Evolutionary conservation across 2,329 filamentous ascomycete species (phyloP), one percentile per base, ranked within the genome.

Genomic region (Colletotrichum lupini): DNA sequence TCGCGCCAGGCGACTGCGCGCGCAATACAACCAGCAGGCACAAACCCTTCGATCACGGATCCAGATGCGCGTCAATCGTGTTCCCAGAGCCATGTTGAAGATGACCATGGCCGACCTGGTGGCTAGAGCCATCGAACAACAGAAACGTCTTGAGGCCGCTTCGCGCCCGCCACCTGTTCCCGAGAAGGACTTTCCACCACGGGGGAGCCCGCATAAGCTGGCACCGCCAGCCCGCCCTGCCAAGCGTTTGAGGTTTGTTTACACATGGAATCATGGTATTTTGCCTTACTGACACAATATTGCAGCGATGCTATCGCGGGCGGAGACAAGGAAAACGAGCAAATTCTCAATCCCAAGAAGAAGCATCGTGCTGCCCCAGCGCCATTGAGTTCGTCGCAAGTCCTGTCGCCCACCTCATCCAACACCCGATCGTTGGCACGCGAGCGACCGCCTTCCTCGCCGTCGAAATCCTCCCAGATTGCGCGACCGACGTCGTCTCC

Each of bases 31-130:
- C 72, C 89, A 97, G 11, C 95, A 98, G 82, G 94, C 95, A 26
- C 93, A 96, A 81, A 94, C 94, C 75, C 88, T 98, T 52, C 91
- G 93, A 74, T 92, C 95, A 73, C 92, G 96, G 74, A 92, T 99
- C 65, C 95, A 98, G 82, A 93, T 97, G 84, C 94, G 97, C 83
- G 90, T 98, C 81, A 98, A 98, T 81, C 92, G 97, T 67, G 97
- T 98, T 65, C 97, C 97, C 8, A 89, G 91, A 77, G 89, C 92
- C 19, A 85, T 98, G 75, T 92, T 96, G 73, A 94, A 93, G 79
- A 88, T 91, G 74, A 97, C 91, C 70, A 96, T 99, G 88, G 91
- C 92, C 68, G 95, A 98, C 57, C 87, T 98, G 9, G 81, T 95
- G 14, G 79, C 83, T 61, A 90, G 86, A 76, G 85, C 85, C 76